Percentiles rank a stretch among this genome's conserved stretches.
Evolutionary conservation across 352 stramenopile genomes (phyloP).

Genomic region (Globisporangium nagaii): DNA sequence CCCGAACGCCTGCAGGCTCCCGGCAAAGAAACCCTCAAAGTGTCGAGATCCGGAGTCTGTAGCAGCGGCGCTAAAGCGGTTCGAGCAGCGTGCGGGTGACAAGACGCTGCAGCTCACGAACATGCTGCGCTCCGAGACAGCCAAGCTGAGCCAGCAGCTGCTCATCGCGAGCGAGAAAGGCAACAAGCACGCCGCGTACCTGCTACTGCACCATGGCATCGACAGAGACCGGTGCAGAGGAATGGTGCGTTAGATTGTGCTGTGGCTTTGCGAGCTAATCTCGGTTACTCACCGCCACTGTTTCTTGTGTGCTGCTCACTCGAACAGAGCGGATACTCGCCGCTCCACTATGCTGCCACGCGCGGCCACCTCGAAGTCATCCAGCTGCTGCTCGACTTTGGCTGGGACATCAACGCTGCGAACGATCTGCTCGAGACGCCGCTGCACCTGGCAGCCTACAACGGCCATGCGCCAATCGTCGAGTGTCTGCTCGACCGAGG

Average conservation of each 20-base stretch:
- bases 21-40: too few relatives aligned
- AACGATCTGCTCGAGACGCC: slow-evolving; percentile 60
- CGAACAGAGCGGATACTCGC: slow-evolving; percentile 50
- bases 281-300: background rate
- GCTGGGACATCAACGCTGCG: slow-evolving; percentile 36
- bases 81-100: slow-evolving; percentile 9
- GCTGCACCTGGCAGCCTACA: slow-evolving; percentile 63
- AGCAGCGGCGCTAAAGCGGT: too few relatives aligned
- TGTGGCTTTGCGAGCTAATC: background rate
- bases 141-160: slow-evolving; percentile 48
- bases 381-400: slow-evolving; percentile 58
- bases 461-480: slow-evolving; percentile 40
- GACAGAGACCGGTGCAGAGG: slow-evolving; percentile 52
- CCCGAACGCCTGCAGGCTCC: too few relatives aligned
- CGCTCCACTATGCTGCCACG: slow-evolving; percentile 63
- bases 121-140: slow-evolving; percentile 31
- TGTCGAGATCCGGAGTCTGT: too few relatives aligned
- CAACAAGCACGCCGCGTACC: slow-evolving; percentile 53
- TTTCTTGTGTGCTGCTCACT: slow-evolving; percentile 5
- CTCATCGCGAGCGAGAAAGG: slow-evolving; percentile 70
- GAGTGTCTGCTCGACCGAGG: slow-evolving; percentile 64
- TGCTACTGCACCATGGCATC: slow-evolving; percentile 62
- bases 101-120: slow-evolving; percentile 26
- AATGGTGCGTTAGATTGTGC: slow-evolving; percentile 27
- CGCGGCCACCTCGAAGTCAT: slow-evolving; percentile 62